Base-by-base conservation (phyloP, 1,284 basidiomycete species). In the Fomitopsis schrenkii region DNA sequence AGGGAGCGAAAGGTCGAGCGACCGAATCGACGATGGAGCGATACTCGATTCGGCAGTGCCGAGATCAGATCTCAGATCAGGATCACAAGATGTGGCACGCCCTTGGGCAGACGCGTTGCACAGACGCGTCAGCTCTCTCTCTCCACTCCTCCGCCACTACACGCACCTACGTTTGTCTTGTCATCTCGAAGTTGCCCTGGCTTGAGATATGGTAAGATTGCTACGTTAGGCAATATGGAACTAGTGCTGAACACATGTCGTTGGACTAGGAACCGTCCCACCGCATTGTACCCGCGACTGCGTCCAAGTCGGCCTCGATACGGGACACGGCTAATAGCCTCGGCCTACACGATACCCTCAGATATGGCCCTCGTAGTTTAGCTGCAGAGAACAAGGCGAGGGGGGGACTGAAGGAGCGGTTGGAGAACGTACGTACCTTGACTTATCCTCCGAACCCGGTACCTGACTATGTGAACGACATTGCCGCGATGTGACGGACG, bases 271-370 rank as follows among this genome's bases (percentile, higher is more conserved):
- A 91, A 44, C 77, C 83, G 10, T 87, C 90, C 15, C 75, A 87
- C 59, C 83, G 87, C 65, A 77, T 94, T 64, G 86, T 90, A 3
- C 93, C 92, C 35, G 73, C 80, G 5, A 68, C 71, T 59, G 71
- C 76, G 41, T 69, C 80, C 54, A 87, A 89, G 74, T 75, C 81
- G n/a, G 88, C 88, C 8, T 85, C 90, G 7, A 74, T 91, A 62
- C 77, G 83, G 61, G 81, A 87, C 71, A 93, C 88, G 3, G 81
- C 86, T 57, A 89, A 88, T 75, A 81, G 80, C 64, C 77, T 90
- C 59, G 93, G 93, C 46, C 77, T 93, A 6, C 93, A 94, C 73
- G 91, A 95, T 71, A 85, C 89, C 5, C 80, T 95, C 57, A 80
- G 81, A 40, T 85, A 93, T 74, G 93, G 93, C 2, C 86, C 86